phyloP scores from a whole-genome alignment of 768 basidiomycete genomes.

The Hericium erinaceus region DNA sequence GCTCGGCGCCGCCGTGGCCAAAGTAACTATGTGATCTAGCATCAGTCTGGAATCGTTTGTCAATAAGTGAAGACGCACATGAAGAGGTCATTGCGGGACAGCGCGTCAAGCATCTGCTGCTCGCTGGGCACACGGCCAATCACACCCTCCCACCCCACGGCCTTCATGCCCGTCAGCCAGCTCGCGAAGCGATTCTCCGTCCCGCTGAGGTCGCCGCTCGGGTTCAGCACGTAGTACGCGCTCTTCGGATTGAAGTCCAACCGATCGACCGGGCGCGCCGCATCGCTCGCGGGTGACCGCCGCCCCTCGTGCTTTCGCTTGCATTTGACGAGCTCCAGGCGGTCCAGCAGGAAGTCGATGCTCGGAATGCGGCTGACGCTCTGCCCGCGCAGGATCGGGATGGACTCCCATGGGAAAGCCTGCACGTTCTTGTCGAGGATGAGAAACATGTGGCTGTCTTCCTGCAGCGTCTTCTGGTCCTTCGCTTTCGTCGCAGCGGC shows the following conservation, averaged over 20 bases:
- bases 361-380: slow-evolving; percentile 93
- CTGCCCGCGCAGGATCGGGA: slow-evolving; percentile 74
- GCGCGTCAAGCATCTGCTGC: slow-evolving; percentile 68
- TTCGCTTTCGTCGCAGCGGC: slow-evolving; percentile 26
- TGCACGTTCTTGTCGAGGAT: slow-evolving; percentile 86
- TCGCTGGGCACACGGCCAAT: slow-evolving; percentile 71
- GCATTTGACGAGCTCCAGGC: slow-evolving; percentile 46
- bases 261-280: slow-evolving; percentile 28
- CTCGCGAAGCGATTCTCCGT: slow-evolving; percentile 76
- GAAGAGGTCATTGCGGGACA: slow-evolving; percentile 74
- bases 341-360: slow-evolving; percentile 78
- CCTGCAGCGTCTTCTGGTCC: slow-evolving; percentile 15
- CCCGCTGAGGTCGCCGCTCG: slow-evolving; percentile 78
- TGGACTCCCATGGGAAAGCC: slow-evolving; percentile 91
- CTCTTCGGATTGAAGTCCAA: slow-evolving; percentile 55
- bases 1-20: slow-evolving; percentile 93
- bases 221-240: slow-evolving; percentile 83
- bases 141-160: slow-evolving; percentile 77
- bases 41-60: background rate
- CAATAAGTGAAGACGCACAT: slow-evolving; percentile 48
- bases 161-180: slow-evolving; percentile 70
- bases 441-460: slow-evolving; percentile 75
- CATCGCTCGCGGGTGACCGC: slow-evolving; percentile 11
- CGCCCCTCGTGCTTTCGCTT: slow-evolving; percentile 30
- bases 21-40: slow-evolving; percentile 60